Conservation (phyloP, 805 yeast genomes). For the Saccharomycopsis malanga region DNA sequence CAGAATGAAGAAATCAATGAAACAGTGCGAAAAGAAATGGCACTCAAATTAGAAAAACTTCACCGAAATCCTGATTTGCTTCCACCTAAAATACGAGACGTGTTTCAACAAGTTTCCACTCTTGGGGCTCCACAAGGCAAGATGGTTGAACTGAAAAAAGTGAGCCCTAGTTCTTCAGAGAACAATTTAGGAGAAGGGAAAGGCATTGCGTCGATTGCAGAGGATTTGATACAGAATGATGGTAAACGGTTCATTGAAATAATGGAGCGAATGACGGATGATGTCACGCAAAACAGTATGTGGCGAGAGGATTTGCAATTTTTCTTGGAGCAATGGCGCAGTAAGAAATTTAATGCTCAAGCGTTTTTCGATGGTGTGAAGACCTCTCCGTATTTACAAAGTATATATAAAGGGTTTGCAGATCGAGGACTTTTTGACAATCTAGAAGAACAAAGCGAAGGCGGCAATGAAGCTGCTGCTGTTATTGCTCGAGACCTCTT, state of each 20-base stretch:
- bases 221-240: constrained; percentile 56
- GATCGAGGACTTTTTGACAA: not conserved
- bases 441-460: not conserved
- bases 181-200: constrained; percentile 4
- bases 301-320: not conserved
- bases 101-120: too few relatives aligned
- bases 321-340: not conserved
- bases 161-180: too few relatives aligned
- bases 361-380: not conserved
- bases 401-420: not conserved
- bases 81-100: too few relatives aligned
- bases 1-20: too few relatives aligned
- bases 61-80: not conserved
- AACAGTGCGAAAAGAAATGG: not conserved
- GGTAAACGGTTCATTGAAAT: constrained; percentile 59
- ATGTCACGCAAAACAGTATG: not conserved
- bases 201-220: constrained; percentile 47
- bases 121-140: too few relatives aligned
- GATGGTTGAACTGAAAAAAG: too few relatives aligned
- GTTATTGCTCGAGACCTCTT: too few relatives aligned
- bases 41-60: not conserved
- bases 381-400: not conserved
- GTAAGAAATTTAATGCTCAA: not conserved
- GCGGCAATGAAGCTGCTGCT: too few relatives aligned
- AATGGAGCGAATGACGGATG: constrained; percentile 48